Conservation (phyloP, 164 flowering plant species). For the Nymphaea colorata region DNA sequence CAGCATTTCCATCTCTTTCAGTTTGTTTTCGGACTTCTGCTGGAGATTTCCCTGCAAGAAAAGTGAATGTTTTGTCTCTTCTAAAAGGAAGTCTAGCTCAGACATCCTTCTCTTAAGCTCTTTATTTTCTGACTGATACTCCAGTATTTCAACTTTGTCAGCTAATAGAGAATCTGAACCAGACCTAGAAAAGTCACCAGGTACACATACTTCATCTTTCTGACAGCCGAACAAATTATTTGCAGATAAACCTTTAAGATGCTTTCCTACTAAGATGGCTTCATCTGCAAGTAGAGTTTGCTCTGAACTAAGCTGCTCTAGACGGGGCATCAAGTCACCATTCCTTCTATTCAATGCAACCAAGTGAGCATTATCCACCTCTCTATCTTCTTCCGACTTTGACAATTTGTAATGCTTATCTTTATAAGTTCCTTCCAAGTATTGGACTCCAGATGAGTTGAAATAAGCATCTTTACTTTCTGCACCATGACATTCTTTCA, state of each 20-base stretch:
- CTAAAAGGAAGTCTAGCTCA: conserved; percentile 34
- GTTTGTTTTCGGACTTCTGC: conserved; percentile 56
- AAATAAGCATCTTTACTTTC: neutral
- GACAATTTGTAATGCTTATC: neutral
- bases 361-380: neutral
- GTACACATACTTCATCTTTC: conserved; percentile 5
- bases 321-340: neutral
- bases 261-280: neutral
- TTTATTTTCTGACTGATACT: conserved; percentile 1
- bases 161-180: conserved; percentile 9
- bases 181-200: neutral
- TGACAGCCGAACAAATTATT: neutral
- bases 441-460: neutral
- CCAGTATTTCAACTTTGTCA: conserved; percentile 12
- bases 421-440: neutral
- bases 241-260: neutral
- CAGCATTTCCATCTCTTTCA: conserved; percentile 37
- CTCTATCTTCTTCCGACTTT: neutral
- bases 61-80: conserved; percentile 44
- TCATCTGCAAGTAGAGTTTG: neutral
- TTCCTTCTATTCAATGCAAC: neutral
- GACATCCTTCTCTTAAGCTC: conserved; percentile 23
- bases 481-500: neutral
- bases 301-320: neutral
- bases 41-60: conserved; percentile 53